Evolutionary conservation across 2,329 filamentous ascomycete genomes (phyloP), one percentile per base, ranked within the genome.

Genomic region (Fusarium nodosum): DNA sequence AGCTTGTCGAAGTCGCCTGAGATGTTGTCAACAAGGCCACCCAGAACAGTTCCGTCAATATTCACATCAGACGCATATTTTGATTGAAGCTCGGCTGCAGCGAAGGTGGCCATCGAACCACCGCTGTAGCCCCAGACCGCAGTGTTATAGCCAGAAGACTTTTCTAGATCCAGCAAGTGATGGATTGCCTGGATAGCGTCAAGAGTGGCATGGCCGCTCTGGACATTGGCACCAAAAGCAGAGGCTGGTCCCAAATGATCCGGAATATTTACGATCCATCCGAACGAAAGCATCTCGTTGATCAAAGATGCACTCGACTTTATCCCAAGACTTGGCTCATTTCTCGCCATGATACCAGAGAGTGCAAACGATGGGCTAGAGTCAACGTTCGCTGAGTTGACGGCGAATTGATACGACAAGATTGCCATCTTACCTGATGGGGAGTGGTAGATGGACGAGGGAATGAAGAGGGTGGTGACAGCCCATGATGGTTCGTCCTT

Each of bases 171-270:
- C 2, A 66, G 26, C 16, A 60, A 55, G 15, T 65, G 65, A 7
- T 80, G 62, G 4, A 79, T 79, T 2, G 81, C 81, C 11, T 81
- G 78, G 4, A 83, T 59, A 3, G 77, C 76, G 60, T 85, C 80
- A 28, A 84, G 73, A 10, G 79, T 80, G 1, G 79, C 79, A 51
- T 84, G 77, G 0, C 81, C 83, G 7, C 77, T 77, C 33, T 79
- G 76, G 2, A 77, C 72, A 24, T 79, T 81, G 2, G 79, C 79
- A 0, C 78, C 76, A 68, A 83, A 85, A 1, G 81, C 77, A 8
- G 83, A 81, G 5, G 68, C 69, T 1, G 80, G 80, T 0, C 82
- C 82, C 44, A 83, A 77, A 53, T 79, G 82, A 63, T 86, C 84
- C 0, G 84, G 83, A 77, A 47, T 64, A 26, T 63, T 72, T 9